Base-by-base conservation (phyloP, 176 grass and related monocot genomes). In the Zea luxurians region DNA sequence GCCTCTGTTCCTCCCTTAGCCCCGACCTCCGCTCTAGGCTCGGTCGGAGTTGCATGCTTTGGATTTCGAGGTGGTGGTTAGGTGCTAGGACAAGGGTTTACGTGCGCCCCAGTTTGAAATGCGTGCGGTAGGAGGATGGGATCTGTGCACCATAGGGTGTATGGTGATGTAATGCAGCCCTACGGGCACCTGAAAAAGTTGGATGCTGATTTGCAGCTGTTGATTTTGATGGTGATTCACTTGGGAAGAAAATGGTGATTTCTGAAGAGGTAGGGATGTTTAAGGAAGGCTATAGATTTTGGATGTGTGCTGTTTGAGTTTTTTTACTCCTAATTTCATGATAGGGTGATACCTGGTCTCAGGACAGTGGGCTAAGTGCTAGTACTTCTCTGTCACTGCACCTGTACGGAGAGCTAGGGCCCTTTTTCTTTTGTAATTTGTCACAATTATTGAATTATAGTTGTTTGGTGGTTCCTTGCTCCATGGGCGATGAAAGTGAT, bases 81-180 rank as follows among this genome's bases (percentile, higher is more conserved):
- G 55, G 55, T 59, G 55, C n/a, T 59, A 12, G 57, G 34, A 70
- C 62, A 84, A 84, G 81, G 70, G 74, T 83, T 83, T 83, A 68
- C 62, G 17, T 7, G 40, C 52, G 60, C 46, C 9, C 7, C 35
- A 48, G 11, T 20, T 42, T 77, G 61, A 66, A 87, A 83, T 78
- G 79, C 2, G 16, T 44, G 42, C 43, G 43, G 16, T 40, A 37
- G 16, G 47, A 18, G 21, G 58, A 64, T 78, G 80, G 18, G 42
- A 71, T 71, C 42, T 43, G 3, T 34, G 16, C 1, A 5, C 2
- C 45, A 5, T 47, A 62, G 5, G 37, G n/a, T 37, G 5, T 3
- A 40, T 61, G 16, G 3, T 17, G 8, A 11, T 5, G 15, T 35
- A 84, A 80, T 63, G 86, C 37, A 45, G 38, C 47, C 0, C 2